Evolutionary conservation across 108 stramenopile species (phyloP).

Genomic region (Craspedostauros australis): DNA sequence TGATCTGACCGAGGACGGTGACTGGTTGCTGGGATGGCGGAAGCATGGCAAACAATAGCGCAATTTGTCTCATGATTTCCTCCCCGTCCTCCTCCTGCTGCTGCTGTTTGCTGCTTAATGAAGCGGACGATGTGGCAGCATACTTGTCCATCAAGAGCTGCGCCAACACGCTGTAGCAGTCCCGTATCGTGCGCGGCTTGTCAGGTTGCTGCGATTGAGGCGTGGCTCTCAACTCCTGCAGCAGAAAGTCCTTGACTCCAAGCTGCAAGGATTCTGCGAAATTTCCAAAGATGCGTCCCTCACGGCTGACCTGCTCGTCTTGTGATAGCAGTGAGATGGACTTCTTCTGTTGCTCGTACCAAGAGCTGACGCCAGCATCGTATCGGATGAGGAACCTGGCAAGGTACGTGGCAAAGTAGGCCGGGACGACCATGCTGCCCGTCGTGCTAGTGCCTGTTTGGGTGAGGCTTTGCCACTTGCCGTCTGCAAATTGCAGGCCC

Average conservation of each 20-base stretch:
- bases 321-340: constrained; percentile 44
- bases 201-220: no score
- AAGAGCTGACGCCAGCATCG: constrained; percentile 44
- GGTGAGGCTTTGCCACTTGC: constrained; percentile 17
- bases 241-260: constrained; percentile 10
- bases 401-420: constrained; percentile 64
- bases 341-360: constrained; percentile 47
- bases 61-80: constrained; percentile 47
- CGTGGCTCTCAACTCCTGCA: background rate
- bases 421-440: constrained; percentile 32
- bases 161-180: no score
- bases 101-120: no score
- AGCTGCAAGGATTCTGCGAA: constrained; percentile 55
- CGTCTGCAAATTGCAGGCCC: constrained; percentile 27
- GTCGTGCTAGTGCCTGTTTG: constrained; percentile 1
- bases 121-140: no score
- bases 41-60: constrained; percentile 58
- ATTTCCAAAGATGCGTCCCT: constrained; percentile 48
- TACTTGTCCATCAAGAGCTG: no score
- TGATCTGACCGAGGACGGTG: no score
- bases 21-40: constrained; percentile 66
- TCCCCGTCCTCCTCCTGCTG: no score
- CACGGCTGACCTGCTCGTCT: constrained; percentile 28
- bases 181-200: no score
- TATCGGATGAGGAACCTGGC: constrained; percentile 67